Evolutionary conservation across 148 eudicot species (phyloP).

Genomic region (Drosera capensis): DNA sequence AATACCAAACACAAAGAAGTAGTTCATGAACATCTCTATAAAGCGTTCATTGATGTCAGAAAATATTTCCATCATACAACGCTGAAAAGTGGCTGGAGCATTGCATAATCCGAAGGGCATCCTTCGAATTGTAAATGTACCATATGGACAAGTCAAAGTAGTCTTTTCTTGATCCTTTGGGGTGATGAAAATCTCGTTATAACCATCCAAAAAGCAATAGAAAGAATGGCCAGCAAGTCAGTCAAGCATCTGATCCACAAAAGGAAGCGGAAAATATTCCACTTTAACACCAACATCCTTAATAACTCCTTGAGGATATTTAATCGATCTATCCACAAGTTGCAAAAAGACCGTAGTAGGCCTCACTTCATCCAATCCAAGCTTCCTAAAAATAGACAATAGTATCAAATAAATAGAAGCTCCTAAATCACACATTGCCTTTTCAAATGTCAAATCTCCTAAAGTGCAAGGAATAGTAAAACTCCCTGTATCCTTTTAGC

Average conservation of each 20-base stretch:
- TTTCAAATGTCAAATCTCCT: neutral
- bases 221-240: neutral
- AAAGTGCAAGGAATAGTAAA: neutral
- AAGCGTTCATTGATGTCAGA: too few species aligned
- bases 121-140: too few species aligned
- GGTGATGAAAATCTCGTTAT: too few species aligned
- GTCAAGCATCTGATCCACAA: constrained; percentile 1
- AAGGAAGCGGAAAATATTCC: neutral
- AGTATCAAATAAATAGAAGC: neutral
- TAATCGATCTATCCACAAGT: neutral
- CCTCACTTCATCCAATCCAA: neutral
- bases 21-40: too few species aligned
- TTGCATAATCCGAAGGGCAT: too few species aligned
- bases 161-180: too few species aligned
- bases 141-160: too few species aligned
- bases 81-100: too few species aligned
- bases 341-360: neutral
- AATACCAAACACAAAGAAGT: too few species aligned
- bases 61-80: too few species aligned
- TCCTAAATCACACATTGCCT: neutral
- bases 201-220: neutral
- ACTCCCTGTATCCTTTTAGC: neutral
- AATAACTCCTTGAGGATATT: neutral
- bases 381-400: neutral
- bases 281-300: neutral